These are phyloP conservation scores for Echinochloa phyllopogon DNA, from an alignment of 176 grass and related monocot species.

Conservation along the genomic window DNA sequence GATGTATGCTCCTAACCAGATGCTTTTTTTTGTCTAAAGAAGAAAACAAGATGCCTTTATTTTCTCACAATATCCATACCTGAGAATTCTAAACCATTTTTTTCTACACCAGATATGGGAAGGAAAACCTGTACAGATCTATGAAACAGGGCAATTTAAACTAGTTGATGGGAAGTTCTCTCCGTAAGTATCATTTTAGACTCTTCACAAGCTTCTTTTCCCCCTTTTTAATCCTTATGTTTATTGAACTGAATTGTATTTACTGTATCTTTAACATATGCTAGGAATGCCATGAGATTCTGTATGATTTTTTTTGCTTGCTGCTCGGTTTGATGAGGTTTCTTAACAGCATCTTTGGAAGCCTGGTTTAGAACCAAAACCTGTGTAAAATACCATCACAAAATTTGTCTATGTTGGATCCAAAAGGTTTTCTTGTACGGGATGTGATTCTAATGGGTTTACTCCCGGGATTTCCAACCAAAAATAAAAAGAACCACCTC, in stretches of 20 bases:
- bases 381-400: too few species aligned
- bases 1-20: slow-evolving; percentile 74
- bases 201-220: slow-evolving; percentile 15
- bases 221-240: slow-evolving; percentile 10
- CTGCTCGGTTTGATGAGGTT: background rate
- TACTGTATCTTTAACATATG: background rate
- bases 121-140: slow-evolving; percentile 92
- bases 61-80: slow-evolving; percentile 33
- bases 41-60: slow-evolving; percentile 11
- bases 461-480: too few species aligned
- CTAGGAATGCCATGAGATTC: slow-evolving; percentile 8
- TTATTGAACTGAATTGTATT: slow-evolving; percentile 17
- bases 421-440: too few species aligned
- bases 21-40: slow-evolving; percentile 16
- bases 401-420: too few species aligned
- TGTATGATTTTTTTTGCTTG: background rate
- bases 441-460: too few species aligned
- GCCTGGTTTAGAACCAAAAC: background rate
- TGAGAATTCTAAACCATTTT: slow-evolving; percentile 48
- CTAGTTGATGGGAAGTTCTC: slow-evolving; percentile 99
- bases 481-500: too few species aligned
- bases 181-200: slow-evolving; percentile 74
- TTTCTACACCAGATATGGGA: slow-evolving; percentile 88
- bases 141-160: slow-evolving; percentile 92
- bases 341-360: background rate